phyloP scores from a whole-genome alignment of 2,329 filamentous ascomycete genomes.

The Daldinia sp. region DNA sequence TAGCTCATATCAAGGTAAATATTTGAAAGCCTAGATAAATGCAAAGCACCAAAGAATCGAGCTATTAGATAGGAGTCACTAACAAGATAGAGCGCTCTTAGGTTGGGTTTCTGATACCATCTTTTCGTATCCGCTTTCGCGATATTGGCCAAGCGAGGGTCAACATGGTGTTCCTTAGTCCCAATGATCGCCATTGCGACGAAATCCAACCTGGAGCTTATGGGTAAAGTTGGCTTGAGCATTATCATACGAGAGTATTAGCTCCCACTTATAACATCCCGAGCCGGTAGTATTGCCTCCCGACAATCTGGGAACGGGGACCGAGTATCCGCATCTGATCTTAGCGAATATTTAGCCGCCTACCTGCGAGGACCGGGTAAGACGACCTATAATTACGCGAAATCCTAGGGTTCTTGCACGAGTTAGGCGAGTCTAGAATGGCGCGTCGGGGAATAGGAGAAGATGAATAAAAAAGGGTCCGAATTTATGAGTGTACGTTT shows the following conservation, averaged over 20 bases:
- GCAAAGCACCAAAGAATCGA: background rate
- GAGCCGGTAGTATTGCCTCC: background rate
- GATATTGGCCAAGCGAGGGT: constrained; percentile 48
- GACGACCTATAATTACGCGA: background rate
- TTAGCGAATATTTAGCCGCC: constrained; percentile 28
- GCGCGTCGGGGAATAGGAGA: background rate
- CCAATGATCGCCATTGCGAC: constrained; percentile 48
- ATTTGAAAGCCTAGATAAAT: too few species aligned
- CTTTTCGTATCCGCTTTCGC: constrained; percentile 47
- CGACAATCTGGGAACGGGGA: constrained; percentile 20
- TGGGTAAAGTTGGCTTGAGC: background rate
- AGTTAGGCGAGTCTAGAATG: background rate
- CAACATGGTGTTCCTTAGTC: constrained; percentile 47
- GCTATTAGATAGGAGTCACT: background rate
- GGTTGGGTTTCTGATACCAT: constrained; percentile 54
- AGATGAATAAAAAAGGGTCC: background rate
- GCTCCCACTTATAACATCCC: background rate
- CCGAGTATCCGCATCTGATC: constrained; percentile 29
- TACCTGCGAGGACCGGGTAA: background rate
- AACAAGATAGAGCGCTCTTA: constrained; percentile 50
- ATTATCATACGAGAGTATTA: background rate
- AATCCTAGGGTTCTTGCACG: background rate
- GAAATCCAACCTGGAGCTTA: background rate
- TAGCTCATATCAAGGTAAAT: background rate
- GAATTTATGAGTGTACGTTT: background rate